Evolutionary conservation across 1,284 basidiomycete species (phyloP).

Genomic region (Ganoderma sp.): DNA sequence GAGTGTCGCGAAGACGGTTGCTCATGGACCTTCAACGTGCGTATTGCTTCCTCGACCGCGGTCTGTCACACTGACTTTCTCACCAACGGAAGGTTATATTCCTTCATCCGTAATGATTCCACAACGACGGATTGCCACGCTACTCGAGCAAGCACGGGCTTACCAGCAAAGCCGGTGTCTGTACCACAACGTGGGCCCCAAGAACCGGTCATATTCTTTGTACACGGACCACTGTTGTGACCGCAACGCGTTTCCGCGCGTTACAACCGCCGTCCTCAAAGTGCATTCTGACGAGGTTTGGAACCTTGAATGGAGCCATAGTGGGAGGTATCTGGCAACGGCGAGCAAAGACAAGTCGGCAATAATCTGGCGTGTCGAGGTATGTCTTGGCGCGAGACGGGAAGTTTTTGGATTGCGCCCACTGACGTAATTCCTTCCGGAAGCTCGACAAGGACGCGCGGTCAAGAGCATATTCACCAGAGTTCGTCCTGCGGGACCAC

Average conservation of each 20-base stretch:
- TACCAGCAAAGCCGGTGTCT: constrained; percentile 81
- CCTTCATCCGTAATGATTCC: constrained; percentile 93
- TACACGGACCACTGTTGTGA: constrained; percentile 88
- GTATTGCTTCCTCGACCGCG: constrained; percentile 33
- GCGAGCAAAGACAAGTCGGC: constrained; percentile 87
- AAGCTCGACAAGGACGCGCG: constrained; percentile 57
- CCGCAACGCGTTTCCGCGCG: constrained; percentile 81
- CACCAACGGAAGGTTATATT: constrained; percentile 72
- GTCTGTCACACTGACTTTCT: constrained; percentile 16
- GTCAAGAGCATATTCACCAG: constrained; percentile 63
- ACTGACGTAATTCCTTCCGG: constrained; percentile 18
- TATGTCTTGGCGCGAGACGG: constrained; percentile 46
- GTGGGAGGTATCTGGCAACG: constrained; percentile 85
- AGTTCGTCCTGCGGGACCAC: constrained; percentile 75
- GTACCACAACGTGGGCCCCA: constrained; percentile 77
- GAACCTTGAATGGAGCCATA: constrained; percentile 94
- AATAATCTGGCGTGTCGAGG: constrained; percentile 89
- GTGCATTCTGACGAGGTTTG: constrained; percentile 95
- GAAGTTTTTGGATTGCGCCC: background rate
- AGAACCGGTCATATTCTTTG: constrained; percentile 73
- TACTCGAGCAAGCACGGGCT: constrained; percentile 86
- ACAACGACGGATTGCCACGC: constrained; percentile 81
- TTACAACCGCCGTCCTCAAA: constrained; percentile 83
- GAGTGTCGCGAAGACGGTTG: constrained; percentile 77
- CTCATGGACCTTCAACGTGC: constrained; percentile 85